phyloP scores from a whole-genome alignment of 78 protist species.

The Dictyostelium firmibasis region DNA sequence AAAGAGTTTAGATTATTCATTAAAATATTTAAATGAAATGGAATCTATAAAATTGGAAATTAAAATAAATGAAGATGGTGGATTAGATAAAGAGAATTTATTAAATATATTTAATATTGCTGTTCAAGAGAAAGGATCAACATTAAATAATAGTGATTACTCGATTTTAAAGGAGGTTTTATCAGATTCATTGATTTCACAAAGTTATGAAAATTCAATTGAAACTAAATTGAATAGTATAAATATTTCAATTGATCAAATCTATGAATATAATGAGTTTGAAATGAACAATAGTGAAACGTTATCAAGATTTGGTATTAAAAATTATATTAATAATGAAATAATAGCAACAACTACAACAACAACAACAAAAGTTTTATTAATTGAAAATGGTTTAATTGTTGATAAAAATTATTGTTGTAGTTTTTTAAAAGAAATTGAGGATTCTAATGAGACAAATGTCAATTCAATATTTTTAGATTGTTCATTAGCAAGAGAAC shows the following conservation, averaged over 20 bases:
- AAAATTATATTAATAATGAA: not conserved
- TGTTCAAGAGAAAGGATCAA: not conserved
- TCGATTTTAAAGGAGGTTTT: not conserved
- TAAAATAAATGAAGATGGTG: not conserved
- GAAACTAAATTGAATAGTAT: not conserved
- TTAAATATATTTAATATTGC: not conserved
- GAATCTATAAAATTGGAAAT: not conserved
- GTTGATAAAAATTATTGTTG: not conserved
- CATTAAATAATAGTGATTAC: not conserved
- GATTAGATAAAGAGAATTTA: not conserved
- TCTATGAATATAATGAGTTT: not conserved
- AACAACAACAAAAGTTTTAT: not conserved
- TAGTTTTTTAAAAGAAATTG: not conserved
- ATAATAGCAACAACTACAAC: not conserved
- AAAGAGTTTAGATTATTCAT: not conserved
- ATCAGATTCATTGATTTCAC: not conserved
- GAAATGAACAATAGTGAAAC: not conserved
- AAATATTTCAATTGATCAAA: not conserved
- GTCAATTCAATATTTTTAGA: not conserved
- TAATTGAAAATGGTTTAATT: not conserved
- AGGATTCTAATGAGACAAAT: not conserved
- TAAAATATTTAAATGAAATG: not conserved
- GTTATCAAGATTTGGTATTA: not conserved
- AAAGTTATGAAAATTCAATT: not conserved
- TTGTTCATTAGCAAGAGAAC: not conserved